Conservation (phyloP, 495 filamentous ascomycete genomes). For the Poronia punctata region DNA sequence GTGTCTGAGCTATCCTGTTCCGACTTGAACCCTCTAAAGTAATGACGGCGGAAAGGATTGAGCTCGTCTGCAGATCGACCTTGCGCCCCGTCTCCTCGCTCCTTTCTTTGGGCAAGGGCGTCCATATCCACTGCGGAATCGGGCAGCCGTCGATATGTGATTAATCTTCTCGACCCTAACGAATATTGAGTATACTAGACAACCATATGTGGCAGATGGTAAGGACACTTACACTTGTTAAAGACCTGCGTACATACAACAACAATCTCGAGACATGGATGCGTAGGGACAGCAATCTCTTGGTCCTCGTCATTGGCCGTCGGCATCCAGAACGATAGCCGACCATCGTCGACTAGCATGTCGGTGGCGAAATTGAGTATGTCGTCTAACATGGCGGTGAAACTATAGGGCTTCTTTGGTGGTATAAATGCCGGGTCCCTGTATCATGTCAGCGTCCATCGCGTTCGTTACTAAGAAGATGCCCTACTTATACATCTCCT, state of each 20-base stretch:
- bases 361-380: constrained; percentile 74
- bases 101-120: constrained; percentile 30
- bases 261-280: constrained; percentile 69
- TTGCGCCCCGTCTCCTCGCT: constrained; percentile 32
- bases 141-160: constrained; percentile 72
- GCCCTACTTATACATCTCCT: constrained; percentile 60
- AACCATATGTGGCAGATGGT: not conserved
- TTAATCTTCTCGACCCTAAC: constrained; percentile 73
- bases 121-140: constrained; percentile 47
- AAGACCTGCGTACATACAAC: constrained; percentile 79
- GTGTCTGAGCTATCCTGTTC: constrained; percentile 11
- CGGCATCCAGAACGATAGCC: constrained; percentile 95
- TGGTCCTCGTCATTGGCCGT: constrained; percentile 71
- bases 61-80: constrained; percentile 63
- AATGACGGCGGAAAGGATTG: constrained; percentile 70
- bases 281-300: constrained; percentile 68
- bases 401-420: constrained; percentile 86
- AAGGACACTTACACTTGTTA: constrained; percentile 59
- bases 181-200: constrained; percentile 11
- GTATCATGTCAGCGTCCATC: not conserved
- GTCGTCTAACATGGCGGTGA: constrained; percentile 80
- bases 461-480: not conserved
- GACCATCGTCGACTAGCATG: constrained; percentile 73
- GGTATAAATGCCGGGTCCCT: constrained; percentile 75
- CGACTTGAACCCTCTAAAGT: constrained; percentile 39